These are phyloP conservation scores for Boletus pseudo-olivaceus DNA, from an alignment of 768 basidiomycete species.

Conservation along the genomic window DNA sequence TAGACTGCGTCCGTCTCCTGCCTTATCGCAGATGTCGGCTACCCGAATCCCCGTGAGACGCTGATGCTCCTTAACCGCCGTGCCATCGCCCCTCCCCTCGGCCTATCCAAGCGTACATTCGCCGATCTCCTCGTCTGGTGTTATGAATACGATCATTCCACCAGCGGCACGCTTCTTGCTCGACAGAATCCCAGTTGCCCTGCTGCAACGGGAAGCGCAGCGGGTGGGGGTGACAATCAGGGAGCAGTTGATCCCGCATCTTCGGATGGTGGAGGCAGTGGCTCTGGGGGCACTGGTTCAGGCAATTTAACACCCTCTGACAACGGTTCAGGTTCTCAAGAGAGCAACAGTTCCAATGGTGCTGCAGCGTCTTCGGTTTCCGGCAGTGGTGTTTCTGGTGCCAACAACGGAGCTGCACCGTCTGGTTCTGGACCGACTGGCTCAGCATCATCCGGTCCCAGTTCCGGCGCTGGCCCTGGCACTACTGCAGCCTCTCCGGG, in stretches of 20 bases:
- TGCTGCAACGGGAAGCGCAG: neutral
- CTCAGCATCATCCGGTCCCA: neutral
- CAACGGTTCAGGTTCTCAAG: neutral
- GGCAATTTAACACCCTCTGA: neutral
- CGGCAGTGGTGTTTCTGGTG: neutral
- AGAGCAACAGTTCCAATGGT: neutral
- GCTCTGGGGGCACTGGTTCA: neutral
- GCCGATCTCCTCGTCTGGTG: slow-evolving; percentile 30
- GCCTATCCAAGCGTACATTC: slow-evolving; percentile 22
- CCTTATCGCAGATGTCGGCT: slow-evolving; percentile 28
- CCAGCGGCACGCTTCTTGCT: slow-evolving; percentile 16
- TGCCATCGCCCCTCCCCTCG: slow-evolving; percentile 19
- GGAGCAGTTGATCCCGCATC: neutral
- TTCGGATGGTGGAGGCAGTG: neutral
- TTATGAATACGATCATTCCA: slow-evolving; percentile 13
- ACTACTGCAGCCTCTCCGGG: neutral
- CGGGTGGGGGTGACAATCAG: neutral
- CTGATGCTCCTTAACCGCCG: slow-evolving; percentile 23
- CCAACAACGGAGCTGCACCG: neutral
- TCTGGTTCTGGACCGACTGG: neutral
- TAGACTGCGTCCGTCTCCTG: slow-evolving; percentile 18
- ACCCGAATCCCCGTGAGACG: slow-evolving; percentile 21
- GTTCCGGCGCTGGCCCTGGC: neutral
- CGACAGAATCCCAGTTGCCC: slow-evolving; percentile 23
- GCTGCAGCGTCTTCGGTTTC: neutral